A percentile compares a stretch with the other conserved stretches of the same genome.
Evolutionary conservation across 2,329 filamentous ascomycete genomes (phyloP).

Genomic region (Hortaea werneckii): DNA sequence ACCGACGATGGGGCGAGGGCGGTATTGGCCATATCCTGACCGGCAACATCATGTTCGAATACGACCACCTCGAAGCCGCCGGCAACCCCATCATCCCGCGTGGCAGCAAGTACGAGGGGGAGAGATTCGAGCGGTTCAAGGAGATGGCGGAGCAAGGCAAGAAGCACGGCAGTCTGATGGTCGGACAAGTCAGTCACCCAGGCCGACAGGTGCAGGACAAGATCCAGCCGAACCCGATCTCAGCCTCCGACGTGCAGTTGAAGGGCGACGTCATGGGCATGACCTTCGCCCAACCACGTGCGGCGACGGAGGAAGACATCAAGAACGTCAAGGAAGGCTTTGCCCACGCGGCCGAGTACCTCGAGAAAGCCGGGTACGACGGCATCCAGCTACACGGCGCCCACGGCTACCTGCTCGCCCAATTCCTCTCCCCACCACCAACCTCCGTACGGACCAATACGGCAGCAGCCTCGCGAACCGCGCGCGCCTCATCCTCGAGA

Average conservation of each 20-base stretch:
- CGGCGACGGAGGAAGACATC: conserved; percentile 47
- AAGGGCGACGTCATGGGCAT: conserved; percentile 35
- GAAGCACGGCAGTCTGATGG: conserved; percentile 46
- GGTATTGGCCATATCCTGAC: conserved; percentile 48
- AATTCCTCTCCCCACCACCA: conserved; percentile 36
- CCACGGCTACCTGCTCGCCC: conserved; percentile 37
- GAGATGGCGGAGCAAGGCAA: conserved; percentile 46
- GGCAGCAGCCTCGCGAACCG: conserved; percentile 35
- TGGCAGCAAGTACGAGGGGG: conserved; percentile 41
- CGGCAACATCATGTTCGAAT: conserved; percentile 55
- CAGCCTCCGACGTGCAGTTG: conserved; percentile 41
- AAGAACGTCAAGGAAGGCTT: conserved; percentile 49
- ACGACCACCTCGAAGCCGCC: conserved; percentile 45
- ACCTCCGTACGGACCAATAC: conserved; percentile 35
- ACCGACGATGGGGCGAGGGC: conserved; percentile 52
- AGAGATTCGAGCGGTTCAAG: conserved; percentile 51
- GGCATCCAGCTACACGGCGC: conserved; percentile 37
- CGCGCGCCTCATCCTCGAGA: conserved; percentile 31
- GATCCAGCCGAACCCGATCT: conserved; percentile 43
- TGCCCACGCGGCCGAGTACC: conserved; percentile 50
- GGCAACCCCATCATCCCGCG: conserved; percentile 52
- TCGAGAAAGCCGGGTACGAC: conserved; percentile 52
- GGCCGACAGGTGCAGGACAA: conserved; percentile 43
- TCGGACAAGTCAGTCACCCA: conserved; percentile 53
- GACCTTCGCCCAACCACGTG: conserved; percentile 44